Evolutionary conservation across 805 yeast species (phyloP), one percentile per base, ranked within the genome.

Genomic region (Lachancea cidri): DNA sequence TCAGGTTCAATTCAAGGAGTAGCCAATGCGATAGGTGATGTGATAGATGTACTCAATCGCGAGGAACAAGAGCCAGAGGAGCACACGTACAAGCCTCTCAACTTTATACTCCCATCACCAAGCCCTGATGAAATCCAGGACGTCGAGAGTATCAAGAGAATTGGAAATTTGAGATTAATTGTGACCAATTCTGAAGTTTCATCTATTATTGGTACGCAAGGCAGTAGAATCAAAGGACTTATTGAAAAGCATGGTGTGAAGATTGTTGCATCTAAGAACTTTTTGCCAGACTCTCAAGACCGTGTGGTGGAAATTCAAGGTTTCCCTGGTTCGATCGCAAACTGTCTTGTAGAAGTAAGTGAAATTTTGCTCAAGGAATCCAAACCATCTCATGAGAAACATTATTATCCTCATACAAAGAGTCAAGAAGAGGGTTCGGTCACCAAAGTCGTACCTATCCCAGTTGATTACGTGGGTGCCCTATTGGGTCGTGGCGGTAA

Each of bases 241-340:
- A 55, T 58, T 39, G 81, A 79, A 45, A 67, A 65, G 24, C 81
- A 70, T 60, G 68, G 73, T 41, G 86, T 88, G 39, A 81, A 83
- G 57, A 83, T 88, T 76, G 87, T 86, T 41, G 95, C 95, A 8
- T 82, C 94, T 27, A 87, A 86, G 58, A 87, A 86, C 41, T 82
- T 79, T 58, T 73, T 88, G 44, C 84, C 85, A 7, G 81, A 81
- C 50, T 82, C 93, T 5, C 82, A 86, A 37, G 96, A 88, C 62
- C 76, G 96, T 58, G 70, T 87, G 41, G 87, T 88, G 30, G 96
- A 88, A 61, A 70, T 88, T 44, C 95, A 86, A 64, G 96, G 96
- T 39, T 66, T 77, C 5, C 83, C 85, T 1, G 76, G 72, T 33
- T 68, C 79, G 41, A 73, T 88, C 49, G 72, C 76, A 37, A 70